Conservation (phyloP, 2,329 filamentous ascomycete species). For the Aureobasidium sp. region DNA sequence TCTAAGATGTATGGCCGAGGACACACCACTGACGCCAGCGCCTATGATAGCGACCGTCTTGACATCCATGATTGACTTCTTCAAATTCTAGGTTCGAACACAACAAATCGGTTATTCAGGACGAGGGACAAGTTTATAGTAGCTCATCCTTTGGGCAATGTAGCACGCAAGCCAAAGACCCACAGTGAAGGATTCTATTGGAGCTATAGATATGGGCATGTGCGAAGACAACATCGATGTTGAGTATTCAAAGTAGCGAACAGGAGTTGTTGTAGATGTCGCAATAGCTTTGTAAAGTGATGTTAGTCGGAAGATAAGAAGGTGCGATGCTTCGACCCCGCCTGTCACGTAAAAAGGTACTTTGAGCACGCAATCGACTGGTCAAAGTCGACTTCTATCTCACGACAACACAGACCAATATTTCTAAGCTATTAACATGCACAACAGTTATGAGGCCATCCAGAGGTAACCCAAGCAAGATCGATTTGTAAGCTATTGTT, state of each 20-base stretch:
- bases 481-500: no score
- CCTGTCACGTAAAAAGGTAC: background rate
- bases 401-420: no score
- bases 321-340: background rate
- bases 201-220: background rate
- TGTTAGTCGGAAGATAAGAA: background rate
- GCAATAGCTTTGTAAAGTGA: background rate
- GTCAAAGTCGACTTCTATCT: no score
- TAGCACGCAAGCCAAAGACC: background rate
- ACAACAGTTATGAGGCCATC: no score
- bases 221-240: background rate
- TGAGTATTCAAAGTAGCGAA: background rate
- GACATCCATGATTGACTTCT: background rate
- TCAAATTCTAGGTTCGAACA: no score
- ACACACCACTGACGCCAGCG: constrained; percentile 45
- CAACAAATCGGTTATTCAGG: background rate
- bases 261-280: background rate
- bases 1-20: constrained; percentile 40
- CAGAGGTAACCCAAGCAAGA: no score
- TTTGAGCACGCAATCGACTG: background rate
- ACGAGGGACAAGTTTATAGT: background rate
- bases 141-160: no score
- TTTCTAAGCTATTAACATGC: no score
- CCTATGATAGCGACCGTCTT: constrained; percentile 40
- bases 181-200: background rate